phyloP scores from a whole-genome alignment of 257 asterid species.

The Buddleja alternifolia region DNA sequence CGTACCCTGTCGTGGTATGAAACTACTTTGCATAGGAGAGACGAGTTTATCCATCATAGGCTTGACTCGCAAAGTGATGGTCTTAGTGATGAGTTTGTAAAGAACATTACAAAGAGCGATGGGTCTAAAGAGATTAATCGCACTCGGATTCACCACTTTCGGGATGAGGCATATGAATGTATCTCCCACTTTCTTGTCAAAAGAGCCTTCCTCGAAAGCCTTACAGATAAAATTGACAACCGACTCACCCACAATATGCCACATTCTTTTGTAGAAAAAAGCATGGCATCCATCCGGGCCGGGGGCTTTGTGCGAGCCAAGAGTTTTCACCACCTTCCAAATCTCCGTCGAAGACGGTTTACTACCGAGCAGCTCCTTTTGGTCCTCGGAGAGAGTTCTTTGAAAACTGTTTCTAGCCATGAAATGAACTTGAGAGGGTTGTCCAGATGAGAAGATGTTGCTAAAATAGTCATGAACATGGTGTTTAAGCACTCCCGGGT shows the following conservation, averaged over 20 bases:
- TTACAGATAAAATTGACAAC: not conserved
- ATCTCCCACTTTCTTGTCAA: not conserved
- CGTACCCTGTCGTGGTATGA: not conserved
- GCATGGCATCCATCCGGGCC: not conserved
- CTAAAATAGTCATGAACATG: no score
- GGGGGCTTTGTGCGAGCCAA: not conserved
- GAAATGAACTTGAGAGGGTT: no score
- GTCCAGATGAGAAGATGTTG: no score
- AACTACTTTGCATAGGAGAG: no score
- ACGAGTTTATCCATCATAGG: not conserved
- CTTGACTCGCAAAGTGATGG: not conserved
- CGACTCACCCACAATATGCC: not conserved
- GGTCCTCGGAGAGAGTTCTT: not conserved
- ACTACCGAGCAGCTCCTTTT: not conserved
- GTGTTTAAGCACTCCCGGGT: no score
- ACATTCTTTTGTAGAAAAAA: no score
- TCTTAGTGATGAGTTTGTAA: not conserved
- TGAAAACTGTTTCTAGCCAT: no score
- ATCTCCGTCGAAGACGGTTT: not conserved
- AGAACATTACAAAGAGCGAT: no score
- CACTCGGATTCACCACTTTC: not conserved
- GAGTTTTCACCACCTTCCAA: not conserved
- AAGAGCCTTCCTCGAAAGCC: not conserved
- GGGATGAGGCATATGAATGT: not conserved
- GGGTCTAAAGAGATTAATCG: not conserved